phyloP scores from a whole-genome alignment of 1,284 basidiomycete species.

The Xerocomus amazonicus region DNA sequence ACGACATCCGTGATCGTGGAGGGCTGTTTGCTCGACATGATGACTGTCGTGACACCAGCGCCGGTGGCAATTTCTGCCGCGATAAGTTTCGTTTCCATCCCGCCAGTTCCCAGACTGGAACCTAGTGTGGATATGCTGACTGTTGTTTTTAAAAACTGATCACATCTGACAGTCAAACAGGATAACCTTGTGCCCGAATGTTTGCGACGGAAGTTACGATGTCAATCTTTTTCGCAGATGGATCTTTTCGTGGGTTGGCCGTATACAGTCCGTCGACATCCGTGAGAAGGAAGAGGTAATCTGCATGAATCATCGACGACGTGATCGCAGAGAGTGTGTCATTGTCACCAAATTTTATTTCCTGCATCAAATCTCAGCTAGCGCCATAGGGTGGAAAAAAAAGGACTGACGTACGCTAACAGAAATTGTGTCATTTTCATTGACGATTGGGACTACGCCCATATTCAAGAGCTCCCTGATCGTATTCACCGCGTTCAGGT shows the following conservation, averaged over 20 bases:
- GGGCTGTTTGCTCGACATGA: slow-evolving; percentile 81
- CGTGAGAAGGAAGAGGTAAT: slow-evolving; percentile 94
- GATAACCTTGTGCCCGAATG: slow-evolving; percentile 77
- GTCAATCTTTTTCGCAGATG: slow-evolving; percentile 75
- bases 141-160: slow-evolving; percentile 30
- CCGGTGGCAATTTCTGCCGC: slow-evolving; percentile 96
- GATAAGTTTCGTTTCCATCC: slow-evolving; percentile 99
- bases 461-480: slow-evolving; percentile 84
- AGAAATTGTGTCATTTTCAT: slow-evolving; percentile 95
- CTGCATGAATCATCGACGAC: slow-evolving; percentile 94
- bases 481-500: slow-evolving; percentile 92
- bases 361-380: slow-evolving; percentile 45
- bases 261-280: slow-evolving; percentile 98
- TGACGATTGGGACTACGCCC: slow-evolving; percentile 93
- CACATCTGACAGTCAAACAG: neutral
- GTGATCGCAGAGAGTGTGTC: slow-evolving; percentile 98
- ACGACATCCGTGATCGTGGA: slow-evolving; percentile 81
- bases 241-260: slow-evolving; percentile 90
- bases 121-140: slow-evolving; percentile 92
- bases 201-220: slow-evolving; percentile 81
- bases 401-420: slow-evolving; percentile 71
- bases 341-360: slow-evolving; percentile 99
- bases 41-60: slow-evolving; percentile 93
- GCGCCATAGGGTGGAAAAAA: neutral
- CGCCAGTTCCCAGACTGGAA: slow-evolving; percentile 92